These are phyloP conservation scores for Scalesia atractyloides DNA, from an alignment of 129 eudicot genomes.

Conservation along the genomic window DNA sequence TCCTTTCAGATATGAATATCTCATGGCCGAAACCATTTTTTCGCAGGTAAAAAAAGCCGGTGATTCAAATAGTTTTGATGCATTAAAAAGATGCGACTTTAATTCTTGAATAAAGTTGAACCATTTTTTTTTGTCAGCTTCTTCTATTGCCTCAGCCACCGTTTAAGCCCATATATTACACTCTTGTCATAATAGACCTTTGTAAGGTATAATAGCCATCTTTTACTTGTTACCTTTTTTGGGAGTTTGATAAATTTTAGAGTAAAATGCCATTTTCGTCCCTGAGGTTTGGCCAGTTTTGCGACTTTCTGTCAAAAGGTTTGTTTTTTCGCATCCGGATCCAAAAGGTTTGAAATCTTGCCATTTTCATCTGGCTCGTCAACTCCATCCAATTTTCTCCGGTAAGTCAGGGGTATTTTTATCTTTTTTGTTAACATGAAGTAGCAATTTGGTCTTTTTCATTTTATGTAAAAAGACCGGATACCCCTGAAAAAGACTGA, in stretches of 20 bases:
- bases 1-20: slow-evolving; percentile 89
- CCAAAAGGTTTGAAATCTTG: too few species aligned
- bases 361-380: too few species aligned
- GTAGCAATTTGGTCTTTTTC: too few species aligned
- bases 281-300: too few species aligned
- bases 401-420: too few species aligned
- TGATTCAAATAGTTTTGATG: slow-evolving; percentile 1
- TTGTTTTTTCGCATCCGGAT: too few species aligned
- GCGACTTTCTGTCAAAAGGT: too few species aligned
- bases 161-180: slow-evolving; percentile 86
- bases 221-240: background rate
- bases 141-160: slow-evolving; percentile 95
- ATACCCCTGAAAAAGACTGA: too few species aligned
- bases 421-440: too few species aligned
- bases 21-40: slow-evolving; percentile 97
- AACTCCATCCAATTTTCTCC: too few species aligned
- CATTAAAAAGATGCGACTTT: slow-evolving; percentile 8
- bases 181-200: slow-evolving; percentile 95
- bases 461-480: too few species aligned
- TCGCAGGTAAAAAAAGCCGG: slow-evolving; percentile 69
- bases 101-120: slow-evolving; percentile 9
- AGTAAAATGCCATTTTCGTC: too few species aligned
- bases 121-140: slow-evolving; percentile 54
- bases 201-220: slow-evolving; percentile 66
- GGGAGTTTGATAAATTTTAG: background rate